Base-by-base conservation (phyloP, 2,329 filamentous ascomycete genomes). In the Dothideomycetidae sp. region DNA sequence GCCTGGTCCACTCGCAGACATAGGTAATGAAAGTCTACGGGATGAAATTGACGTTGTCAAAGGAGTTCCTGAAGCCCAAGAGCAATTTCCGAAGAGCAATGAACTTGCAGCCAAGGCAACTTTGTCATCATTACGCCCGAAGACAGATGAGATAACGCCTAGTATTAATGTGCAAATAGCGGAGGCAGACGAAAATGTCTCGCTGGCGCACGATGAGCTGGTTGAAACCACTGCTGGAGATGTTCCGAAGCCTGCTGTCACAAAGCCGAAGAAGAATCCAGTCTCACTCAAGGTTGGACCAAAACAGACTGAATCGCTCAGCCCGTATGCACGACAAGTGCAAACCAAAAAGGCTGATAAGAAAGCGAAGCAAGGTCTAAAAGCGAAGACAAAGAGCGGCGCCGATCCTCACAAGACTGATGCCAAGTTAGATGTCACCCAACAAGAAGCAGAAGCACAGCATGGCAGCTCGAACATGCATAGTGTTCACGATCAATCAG, bases 221-320 rank as follows among this genome's bases (percentile, higher is more conserved):
- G 7, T n/a, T 7, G n/a, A n/a, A 7, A 26, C 21, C 7, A 26
- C 21, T 7, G 21, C 7, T 7, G 7, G 7, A n/a, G 21, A 7
- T 7, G 21, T 26, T n/a, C n/a, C 21, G n/a, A 26, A 26, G 21
- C 21, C 21, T 7, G n/a, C 21, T 7, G 21, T 7, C 21, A 7
- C 21, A 7, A n/a, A n/a, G 7, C 21, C 7, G n/a, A 26, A 26
- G n/a, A n/a, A 7, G 21, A 26, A 26, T 26, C 21, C 7, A 26
- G 21, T 26, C 38, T 15, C 31, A 9, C 21, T 44, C 5, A 55
- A 53, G 43, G 16, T 44, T 12, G 55, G 54, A 23, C 53, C 55
- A 3, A 50, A 49, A n/a, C 49, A 55, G 47, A 56, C 55, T 1
- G 52, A 55, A 19, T 55, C 54, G 10, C 43, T 54, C 14, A 55